A percentile compares a stretch with the other conserved stretches of the same genome.
Conservation (phyloP, 2,329 filamentous ascomycete genomes). For the Trichoderma sp. region DNA sequence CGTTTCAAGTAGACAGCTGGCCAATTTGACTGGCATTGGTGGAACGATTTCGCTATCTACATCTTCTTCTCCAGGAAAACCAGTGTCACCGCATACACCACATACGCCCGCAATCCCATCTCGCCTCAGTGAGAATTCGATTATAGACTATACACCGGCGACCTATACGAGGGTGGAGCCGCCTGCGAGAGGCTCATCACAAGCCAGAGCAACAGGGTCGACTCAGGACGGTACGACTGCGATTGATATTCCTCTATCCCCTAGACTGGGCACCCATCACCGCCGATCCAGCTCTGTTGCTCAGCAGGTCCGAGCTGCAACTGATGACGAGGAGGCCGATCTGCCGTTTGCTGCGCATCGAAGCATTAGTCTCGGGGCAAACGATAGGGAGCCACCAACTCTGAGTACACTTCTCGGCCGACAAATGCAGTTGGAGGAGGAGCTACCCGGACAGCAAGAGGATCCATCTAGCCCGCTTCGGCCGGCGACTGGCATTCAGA, state of each 20-base stretch:
- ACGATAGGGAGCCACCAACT: conserved; percentile 62
- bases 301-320: conserved; percentile 56
- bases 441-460: conserved; percentile 24
- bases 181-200: conserved; percentile 29
- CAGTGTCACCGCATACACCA: conserved; percentile 83
- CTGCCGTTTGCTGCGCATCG: conserved; percentile 61
- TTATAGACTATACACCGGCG: conserved; percentile 43
- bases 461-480: conserved; percentile 34
- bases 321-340: conserved; percentile 61
- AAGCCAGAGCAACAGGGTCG: conserved; percentile 31
- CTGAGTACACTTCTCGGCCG: conserved; percentile 60
- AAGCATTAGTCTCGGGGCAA: conserved; percentile 65
- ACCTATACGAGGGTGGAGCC: conserved; percentile 32
- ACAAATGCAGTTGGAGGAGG: conserved; percentile 38
- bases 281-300: conserved; percentile 69
- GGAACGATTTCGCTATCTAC: conserved; percentile 77
- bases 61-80: conserved; percentile 86
- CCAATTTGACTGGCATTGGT: conserved; percentile 62
- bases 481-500: conserved; percentile 43
- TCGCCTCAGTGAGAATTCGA: conserved; percentile 86
- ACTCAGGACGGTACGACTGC: conserved; percentile 58
- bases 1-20: conserved; percentile 62
- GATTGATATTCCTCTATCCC: conserved; percentile 72
- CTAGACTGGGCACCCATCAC: conserved; percentile 55
- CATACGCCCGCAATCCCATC: conserved; percentile 94